These are phyloP conservation scores for Pyrenophora teres DNA, from an alignment of 2,329 filamentous ascomycete species.

Conservation along the genomic window DNA sequence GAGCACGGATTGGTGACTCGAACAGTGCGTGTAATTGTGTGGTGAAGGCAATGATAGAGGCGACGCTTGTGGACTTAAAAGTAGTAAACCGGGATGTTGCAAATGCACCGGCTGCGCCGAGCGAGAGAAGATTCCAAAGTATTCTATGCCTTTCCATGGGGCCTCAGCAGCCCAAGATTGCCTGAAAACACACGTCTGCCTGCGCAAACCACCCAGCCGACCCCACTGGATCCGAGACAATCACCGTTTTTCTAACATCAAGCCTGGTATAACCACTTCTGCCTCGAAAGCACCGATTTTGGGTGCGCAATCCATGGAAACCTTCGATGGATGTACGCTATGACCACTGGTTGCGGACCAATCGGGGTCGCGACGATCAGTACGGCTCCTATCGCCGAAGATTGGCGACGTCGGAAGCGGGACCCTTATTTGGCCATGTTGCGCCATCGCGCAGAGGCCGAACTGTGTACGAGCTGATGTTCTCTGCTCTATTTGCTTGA, in stretches of 20 bases:
- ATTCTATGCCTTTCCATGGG: slow-evolving; percentile 44
- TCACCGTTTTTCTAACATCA: background rate
- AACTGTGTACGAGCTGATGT: background rate
- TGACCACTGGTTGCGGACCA: background rate
- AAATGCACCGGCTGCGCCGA: slow-evolving; percentile 42
- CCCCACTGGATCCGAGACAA: background rate
- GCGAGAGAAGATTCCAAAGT: slow-evolving; percentile 42
- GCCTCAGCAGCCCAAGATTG: slow-evolving; percentile 33
- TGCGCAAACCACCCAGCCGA: slow-evolving; percentile 3
- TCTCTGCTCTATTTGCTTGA: no score
- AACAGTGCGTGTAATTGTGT: slow-evolving; percentile 16
- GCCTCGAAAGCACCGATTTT: background rate
- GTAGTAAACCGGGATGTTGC: slow-evolving; percentile 38
- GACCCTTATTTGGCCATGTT: slow-evolving; percentile 5
- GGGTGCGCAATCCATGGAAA: slow-evolving; percentile 10
- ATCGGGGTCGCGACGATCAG: slow-evolving; percentile 7
- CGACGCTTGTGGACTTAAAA: slow-evolving; percentile 40
- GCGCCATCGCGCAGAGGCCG: slow-evolving; percentile 4
- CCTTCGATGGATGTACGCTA: slow-evolving; percentile 9
- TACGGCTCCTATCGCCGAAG: slow-evolving; percentile 13
- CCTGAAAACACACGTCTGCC: slow-evolving; percentile 2
- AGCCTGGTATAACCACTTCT: background rate
- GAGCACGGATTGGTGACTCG: slow-evolving; percentile 16
- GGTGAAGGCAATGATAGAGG: slow-evolving; percentile 19
- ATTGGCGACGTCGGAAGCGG: slow-evolving; percentile 8